A percentile compares a stretch with the other conserved stretches of the same genome.
Evolutionary conservation across 768 basidiomycete species (phyloP).

Genomic region (Kwoniella europaea): DNA sequence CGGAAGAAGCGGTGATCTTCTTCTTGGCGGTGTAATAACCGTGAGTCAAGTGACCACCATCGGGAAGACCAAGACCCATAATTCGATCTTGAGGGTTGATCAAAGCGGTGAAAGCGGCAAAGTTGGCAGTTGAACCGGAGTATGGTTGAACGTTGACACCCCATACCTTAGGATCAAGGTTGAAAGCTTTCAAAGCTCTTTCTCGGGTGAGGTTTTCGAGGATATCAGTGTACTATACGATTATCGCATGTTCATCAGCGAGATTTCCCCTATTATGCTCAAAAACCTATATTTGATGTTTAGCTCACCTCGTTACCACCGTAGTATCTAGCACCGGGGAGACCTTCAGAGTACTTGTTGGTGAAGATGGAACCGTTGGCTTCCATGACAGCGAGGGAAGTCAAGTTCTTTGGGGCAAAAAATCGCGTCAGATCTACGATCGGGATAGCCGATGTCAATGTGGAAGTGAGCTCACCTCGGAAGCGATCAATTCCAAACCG

Average conservation of each 20-base stretch:
- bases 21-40: conserved; percentile 99
- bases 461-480: conserved; percentile 70
- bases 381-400: conserved; percentile 92
- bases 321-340: conserved; percentile 95
- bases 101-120: conserved; percentile 93
- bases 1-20: conserved; percentile 99
- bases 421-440: background rate
- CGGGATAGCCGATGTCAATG: conserved; percentile 2
- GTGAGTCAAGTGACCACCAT: conserved; percentile 96
- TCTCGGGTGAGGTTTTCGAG: conserved; percentile 92
- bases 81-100: conserved; percentile 96
- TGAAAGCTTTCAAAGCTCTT: conserved; percentile 93
- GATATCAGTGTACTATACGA: conserved; percentile 76
- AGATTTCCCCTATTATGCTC: too few relatives aligned
- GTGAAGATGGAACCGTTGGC: conserved; percentile 98
- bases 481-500: conserved; percentile 97
- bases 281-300: too few relatives aligned
- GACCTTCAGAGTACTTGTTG: conserved; percentile 99
- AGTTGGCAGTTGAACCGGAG: conserved; percentile 83
- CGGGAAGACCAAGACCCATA: conserved; percentile 98
- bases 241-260: conserved; percentile 58
- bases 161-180: conserved; percentile 86
- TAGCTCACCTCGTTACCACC: conserved; percentile 81
- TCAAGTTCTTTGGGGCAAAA: conserved; percentile 77
- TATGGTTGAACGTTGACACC: conserved; percentile 99